Evolutionary conservation across 805 yeast genomes (phyloP), one percentile per base, ranked within the genome.

Genomic region (Myxozyma neotropica): DNA sequence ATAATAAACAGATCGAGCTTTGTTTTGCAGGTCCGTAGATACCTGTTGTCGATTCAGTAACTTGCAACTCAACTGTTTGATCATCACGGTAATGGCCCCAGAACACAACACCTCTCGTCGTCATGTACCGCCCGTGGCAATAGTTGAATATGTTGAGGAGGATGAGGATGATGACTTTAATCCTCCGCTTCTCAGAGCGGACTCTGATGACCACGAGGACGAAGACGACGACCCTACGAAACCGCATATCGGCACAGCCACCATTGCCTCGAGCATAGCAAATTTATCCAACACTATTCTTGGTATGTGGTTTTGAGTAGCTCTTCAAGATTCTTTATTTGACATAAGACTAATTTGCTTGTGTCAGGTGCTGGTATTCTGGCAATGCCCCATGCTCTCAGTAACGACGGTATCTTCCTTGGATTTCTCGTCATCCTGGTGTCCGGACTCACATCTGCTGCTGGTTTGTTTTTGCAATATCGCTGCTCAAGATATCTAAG

Each of bases 291-390:
- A 87, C 72, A 88, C 93, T 43, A 85, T 87, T 57, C 59, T 65
- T 15, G 66, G 65, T 61, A 38, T 27, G 61, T 24, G 21, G 5
- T 39, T 33, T 17, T 31, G 24, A 7, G 29, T 12, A 4, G 51
- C 51, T 17, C 15, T n/a, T n/a, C n/a, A n/a, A n/a, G n/a, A n/a
- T n/a, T n/a, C n/a, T 4, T 17, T 12, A 17, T 33, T 31, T 7
- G 15, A 13, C 4, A 15, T 19, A 26, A 7, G 19, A 17, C 26
- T 12, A 12, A 15, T 15, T 45, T 7, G 19, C 23, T 35, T 5
- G 12, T 6, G 17, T 78, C 86, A 23, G 93, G 93, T 3, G 90
- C 94, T 0, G 94, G 94, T 0, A 76, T 88, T 66, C 80, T 88
- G 49, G 89, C 91, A 19, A 81, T 87, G 78, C 92, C 94, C 2